Conservation (phyloP, 345 rosid genomes). For the Chamaenerion angustifolium region DNA sequence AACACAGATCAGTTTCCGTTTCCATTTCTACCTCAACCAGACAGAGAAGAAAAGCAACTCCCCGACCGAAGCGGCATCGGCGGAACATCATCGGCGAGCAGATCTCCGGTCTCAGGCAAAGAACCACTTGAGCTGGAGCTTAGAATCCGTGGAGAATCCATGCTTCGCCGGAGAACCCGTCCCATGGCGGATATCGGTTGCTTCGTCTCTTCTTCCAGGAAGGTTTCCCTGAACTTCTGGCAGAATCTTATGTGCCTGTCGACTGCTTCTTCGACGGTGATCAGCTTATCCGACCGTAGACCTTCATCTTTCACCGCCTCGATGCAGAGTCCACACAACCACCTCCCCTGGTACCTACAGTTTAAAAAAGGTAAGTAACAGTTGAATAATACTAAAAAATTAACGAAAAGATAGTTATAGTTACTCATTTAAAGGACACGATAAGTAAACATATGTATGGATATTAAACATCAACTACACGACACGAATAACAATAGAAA, state of each 20-base stretch:
- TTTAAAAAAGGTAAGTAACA: too few species aligned
- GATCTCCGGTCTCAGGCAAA: conserved; percentile 15
- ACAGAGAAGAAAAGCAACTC: conserved; percentile 9
- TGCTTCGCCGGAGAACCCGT: conserved; percentile 38
- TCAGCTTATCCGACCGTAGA: conserved; percentile 25
- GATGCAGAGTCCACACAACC: conserved; percentile 56
- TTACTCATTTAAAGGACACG: too few species aligned
- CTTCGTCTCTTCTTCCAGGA: conserved; percentile 19
- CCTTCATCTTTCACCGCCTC: conserved; percentile 57
- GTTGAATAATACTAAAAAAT: too few species aligned
- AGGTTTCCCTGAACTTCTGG: conserved; percentile 17
- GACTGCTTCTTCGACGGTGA: conserved; percentile 45
- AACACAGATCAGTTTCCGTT: too few species aligned
- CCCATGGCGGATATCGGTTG: conserved; percentile 54
- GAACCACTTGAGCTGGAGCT: conserved; percentile 27
- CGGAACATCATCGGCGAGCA: neutral
- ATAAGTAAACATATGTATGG: too few species aligned
- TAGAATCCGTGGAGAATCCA: conserved; percentile 27
- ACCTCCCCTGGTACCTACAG: conserved; percentile 24
- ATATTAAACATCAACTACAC: too few species aligned
- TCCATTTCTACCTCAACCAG: neutral
- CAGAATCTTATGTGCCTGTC: conserved; percentile 35
- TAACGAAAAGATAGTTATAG: too few species aligned
- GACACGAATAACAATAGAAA: too few species aligned
- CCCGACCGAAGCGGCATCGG: conserved; percentile 6